Conservation (phyloP, 306 rosid genomes). For the Casuarina cunninghamiana region DNA sequence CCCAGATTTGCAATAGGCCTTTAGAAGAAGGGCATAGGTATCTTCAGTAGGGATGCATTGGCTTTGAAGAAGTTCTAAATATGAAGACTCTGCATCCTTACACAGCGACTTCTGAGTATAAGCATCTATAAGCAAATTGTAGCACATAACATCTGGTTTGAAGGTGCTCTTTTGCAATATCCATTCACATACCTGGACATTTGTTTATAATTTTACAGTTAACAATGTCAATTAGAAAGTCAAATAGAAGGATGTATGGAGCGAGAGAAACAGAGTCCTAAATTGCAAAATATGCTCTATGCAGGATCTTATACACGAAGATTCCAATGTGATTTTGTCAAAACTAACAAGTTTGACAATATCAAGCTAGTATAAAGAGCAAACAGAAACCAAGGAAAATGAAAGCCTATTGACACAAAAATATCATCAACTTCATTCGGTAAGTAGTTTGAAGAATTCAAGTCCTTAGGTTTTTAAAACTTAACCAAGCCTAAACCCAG, state of each 20-base stretch:
- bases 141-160: slow-evolving; percentile 86
- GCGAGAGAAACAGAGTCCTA: not conserved
- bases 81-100: slow-evolving; percentile 76
- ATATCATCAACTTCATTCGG: not conserved
- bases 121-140: slow-evolving; percentile 89
- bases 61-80: slow-evolving; percentile 75
- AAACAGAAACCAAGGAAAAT: not conserved
- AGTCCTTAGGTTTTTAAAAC: not conserved
- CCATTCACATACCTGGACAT: slow-evolving; percentile 84
- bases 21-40: slow-evolving; percentile 87
- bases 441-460: not conserved
- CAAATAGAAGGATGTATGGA: not conserved
- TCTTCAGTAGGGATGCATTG: slow-evolving; percentile 86
- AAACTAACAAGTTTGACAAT: not conserved
- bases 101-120: slow-evolving; percentile 66
- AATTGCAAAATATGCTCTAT: not conserved
- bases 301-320: not conserved
- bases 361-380: not conserved
- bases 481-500: not conserved
- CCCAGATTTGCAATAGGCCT: slow-evolving; percentile 80
- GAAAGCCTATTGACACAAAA: not conserved
- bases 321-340: not conserved
- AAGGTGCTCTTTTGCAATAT: slow-evolving; percentile 73
- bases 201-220: slow-evolving; percentile 20
- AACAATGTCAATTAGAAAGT: slow-evolving; percentile 14